These are phyloP conservation scores for Rhizopus stolonifer DNA, from an alignment of 371 early-diverging fungal genomes.

Conservation along the genomic window DNA sequence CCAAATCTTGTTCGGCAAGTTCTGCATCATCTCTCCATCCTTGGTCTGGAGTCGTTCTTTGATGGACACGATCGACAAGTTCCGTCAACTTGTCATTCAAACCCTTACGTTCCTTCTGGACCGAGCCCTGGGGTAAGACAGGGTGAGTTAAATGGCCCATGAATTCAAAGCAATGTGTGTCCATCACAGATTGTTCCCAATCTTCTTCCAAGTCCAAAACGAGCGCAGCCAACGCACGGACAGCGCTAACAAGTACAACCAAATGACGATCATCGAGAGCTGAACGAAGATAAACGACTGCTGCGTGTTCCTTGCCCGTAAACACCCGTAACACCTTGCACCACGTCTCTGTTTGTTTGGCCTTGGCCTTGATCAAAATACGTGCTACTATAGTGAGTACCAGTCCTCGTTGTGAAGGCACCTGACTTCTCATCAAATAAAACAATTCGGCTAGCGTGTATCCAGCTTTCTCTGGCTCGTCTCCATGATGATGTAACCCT, in stretches of 20 bases:
- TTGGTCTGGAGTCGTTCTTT: constrained; percentile 21
- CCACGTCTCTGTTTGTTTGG: constrained; percentile 21
- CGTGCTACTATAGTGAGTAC: constrained; percentile 63
- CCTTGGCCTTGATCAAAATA: constrained; percentile 58
- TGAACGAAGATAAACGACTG: constrained; percentile 55
- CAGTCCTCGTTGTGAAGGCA: constrained; percentile 80
- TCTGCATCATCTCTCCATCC: constrained; percentile 40
- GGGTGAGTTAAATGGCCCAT: constrained; percentile 29
- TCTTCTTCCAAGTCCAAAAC: constrained; percentile 25
- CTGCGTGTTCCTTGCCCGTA: constrained; percentile 39
- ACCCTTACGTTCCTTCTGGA: constrained; percentile 5
- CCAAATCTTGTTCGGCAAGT: constrained; percentile 51
- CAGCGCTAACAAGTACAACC: constrained; percentile 55
- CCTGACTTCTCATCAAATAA: constrained; percentile 77
- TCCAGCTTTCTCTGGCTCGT: constrained; percentile 80
- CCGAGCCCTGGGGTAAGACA: background rate
- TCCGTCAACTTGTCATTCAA: constrained; percentile 21
- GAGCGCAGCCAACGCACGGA: constrained; percentile 50
- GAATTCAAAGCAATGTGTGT: constrained; percentile 7
- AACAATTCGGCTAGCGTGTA: constrained; percentile 86
- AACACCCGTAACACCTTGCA: constrained; percentile 34
- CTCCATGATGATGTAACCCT: constrained; percentile 90
- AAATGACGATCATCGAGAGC: constrained; percentile 68
- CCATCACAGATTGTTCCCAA: constrained; percentile 6
- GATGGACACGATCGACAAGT: constrained; percentile 25